These are phyloP conservation scores for Fusarium citri DNA, from an alignment of 2,329 filamentous ascomycete species.

Conservation along the genomic window DNA sequence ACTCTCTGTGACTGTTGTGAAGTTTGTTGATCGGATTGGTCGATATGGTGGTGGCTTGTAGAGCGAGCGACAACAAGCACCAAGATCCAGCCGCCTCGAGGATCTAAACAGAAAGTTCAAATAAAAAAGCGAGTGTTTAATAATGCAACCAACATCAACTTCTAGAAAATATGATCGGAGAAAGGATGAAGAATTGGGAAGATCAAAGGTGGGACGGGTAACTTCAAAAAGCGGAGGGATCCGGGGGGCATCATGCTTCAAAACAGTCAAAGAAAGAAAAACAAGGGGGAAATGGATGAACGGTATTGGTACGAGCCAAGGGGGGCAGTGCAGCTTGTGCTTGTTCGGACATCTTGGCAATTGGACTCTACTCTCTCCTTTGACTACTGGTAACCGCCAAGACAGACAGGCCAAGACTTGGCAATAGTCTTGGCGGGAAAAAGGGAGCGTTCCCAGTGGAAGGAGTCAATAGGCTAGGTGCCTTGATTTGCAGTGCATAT, in stretches of 20 bases:
- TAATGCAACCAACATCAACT: background rate
- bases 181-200: constrained; percentile 4
- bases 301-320: constrained; percentile 41
- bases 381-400: constrained; percentile 18
- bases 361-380: background rate
- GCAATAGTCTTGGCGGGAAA: constrained; percentile 29
- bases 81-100: background rate
- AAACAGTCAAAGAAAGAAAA: background rate
- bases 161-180: constrained; percentile 20
- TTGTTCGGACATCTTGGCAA: constrained; percentile 34
- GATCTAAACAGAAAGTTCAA: too few species aligned
- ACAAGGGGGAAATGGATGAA: constrained; percentile 11
- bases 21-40: too few species aligned
- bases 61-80: constrained; percentile 38
- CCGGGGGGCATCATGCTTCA: background rate
- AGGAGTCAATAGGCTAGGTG: background rate
- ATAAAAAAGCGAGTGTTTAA: constrained; percentile 16
- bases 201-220: constrained; percentile 30
- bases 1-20: background rate
- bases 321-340: constrained; percentile 41
- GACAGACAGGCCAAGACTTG: constrained; percentile 10
- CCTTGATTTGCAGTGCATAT: constrained; percentile 15
- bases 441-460: background rate
- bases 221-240: constrained; percentile 4
- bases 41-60: background rate